phyloP scores from a whole-genome alignment of 768 basidiomycete genomes.

The Leccinum broughii region DNA sequence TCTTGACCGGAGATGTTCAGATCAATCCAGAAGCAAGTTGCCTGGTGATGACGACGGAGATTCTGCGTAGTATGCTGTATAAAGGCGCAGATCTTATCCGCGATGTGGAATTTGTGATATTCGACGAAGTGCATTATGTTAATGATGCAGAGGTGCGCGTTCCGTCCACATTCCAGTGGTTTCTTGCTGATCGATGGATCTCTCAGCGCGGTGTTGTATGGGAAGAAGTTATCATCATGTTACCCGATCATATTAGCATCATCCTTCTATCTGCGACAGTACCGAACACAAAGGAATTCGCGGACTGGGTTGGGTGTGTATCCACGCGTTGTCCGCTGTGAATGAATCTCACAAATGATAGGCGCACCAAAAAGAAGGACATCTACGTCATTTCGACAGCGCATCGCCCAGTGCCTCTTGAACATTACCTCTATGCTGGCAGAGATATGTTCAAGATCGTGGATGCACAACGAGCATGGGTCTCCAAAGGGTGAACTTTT shows the following conservation, averaged over 20 bases:
- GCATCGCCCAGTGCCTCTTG: conserved; percentile 94
- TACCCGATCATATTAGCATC: conserved; percentile 98
- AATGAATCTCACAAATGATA: conserved; percentile 33
- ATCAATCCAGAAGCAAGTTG: conserved; percentile 98
- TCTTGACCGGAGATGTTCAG: conserved; percentile 97
- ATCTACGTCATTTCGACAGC: conserved; percentile 98
- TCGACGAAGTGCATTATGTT: conserved; percentile 99
- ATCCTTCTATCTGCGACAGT: conserved; percentile 97
- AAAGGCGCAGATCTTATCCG: conserved; percentile 98
- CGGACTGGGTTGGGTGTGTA: conserved; percentile 97
- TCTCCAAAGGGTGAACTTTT: conserved; percentile 72
- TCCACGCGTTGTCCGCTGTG: conserved; percentile 9
- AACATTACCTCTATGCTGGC: conserved; percentile 96
- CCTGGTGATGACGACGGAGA: conserved; percentile 98
- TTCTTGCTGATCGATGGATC: conserved; percentile 15
- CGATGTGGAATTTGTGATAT: conserved; percentile 99
- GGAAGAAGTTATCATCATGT: conserved; percentile 99
- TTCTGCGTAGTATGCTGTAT: conserved; percentile 96
- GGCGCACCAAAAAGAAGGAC: conserved; percentile 98
- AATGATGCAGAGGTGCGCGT: conserved; percentile 90
- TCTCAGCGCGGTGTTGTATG: conserved; percentile 94
- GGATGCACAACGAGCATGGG: conserved; percentile 63
- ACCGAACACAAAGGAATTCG: conserved; percentile 97
- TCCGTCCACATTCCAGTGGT: conserved; percentile 3
- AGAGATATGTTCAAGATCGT: conserved; percentile 92